These are phyloP conservation scores for Brasenia schreberi DNA, from an alignment of 164 flowering plant species.

Conservation along the genomic window DNA sequence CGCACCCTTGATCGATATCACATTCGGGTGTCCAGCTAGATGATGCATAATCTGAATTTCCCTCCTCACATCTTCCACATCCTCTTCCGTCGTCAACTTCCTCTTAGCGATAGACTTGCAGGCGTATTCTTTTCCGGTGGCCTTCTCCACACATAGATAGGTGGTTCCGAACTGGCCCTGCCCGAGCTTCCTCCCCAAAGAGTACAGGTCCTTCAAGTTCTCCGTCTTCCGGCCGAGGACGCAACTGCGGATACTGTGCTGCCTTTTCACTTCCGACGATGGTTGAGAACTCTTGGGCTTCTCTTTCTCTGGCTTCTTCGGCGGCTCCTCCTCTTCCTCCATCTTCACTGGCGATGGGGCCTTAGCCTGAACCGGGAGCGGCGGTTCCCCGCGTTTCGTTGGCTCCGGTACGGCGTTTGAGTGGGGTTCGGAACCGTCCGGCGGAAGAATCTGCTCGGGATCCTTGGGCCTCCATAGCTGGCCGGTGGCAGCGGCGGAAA, in stretches of 20 bases:
- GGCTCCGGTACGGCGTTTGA: background rate
- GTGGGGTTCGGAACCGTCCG: background rate
- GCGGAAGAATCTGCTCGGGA: conserved; percentile 2
- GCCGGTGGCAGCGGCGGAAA: conserved; percentile 12
- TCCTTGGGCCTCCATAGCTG: conserved; percentile 13
- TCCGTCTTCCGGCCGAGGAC: conserved; percentile 52
- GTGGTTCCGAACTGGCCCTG: conserved; percentile 85
- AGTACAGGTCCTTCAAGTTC: conserved; percentile 55
- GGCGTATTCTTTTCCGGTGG: conserved; percentile 53
- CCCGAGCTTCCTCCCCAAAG: conserved; percentile 66
- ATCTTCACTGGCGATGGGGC: conserved; percentile 11
- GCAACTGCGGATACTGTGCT: conserved; percentile 45
- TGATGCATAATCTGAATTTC: conserved; percentile 93
- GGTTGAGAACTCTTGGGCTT: conserved; percentile 23
- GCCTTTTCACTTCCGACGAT: conserved; percentile 23
- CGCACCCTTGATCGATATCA: conserved; percentile 53
- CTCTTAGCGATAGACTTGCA: conserved; percentile 84
- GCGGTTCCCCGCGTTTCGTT: background rate
- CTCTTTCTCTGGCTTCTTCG: background rate
- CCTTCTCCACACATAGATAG: conserved; percentile 49
- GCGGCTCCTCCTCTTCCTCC: background rate
- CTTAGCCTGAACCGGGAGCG: conserved; percentile 10
- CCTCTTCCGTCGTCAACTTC: conserved; percentile 42
- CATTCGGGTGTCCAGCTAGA: conserved; percentile 48
- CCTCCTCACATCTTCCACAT: conserved; percentile 82